Evolutionary conservation across 352 stramenopile genomes (phyloP), one percentile per base, ranked within the genome.

Genomic region (Phytophthora melonis): DNA sequence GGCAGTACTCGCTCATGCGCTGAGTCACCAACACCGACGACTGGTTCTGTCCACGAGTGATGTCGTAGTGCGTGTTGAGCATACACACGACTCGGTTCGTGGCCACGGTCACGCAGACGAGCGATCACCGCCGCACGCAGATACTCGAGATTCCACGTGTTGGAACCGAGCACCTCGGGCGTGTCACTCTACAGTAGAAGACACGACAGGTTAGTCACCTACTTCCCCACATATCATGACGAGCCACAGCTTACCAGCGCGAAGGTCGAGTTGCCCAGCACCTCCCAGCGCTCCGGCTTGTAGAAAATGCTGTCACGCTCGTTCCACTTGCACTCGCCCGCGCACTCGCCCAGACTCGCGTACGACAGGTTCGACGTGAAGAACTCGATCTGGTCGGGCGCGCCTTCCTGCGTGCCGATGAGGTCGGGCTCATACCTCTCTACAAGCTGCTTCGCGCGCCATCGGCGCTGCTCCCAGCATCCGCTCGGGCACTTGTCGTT

Each of bases 261-360:
- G 53, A 91, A 90, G n/a, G 86, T 91, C 13, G 65, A 56, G 39
- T 64, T 73, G n/a, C 66, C 49, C 2, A 90, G 70, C 13, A 90
- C 54, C 49, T 83, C 55, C 77, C 83, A 89, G 18, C 71, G 63
- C 11, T 72, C 63, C 10, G 72, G 36, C 8, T 73, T 74, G 75
- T 89, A 93, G 71, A 92, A 92, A 70, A 93, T 90, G 63, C 74
- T 88, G 69, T 87, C 79, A 49, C 82, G 84, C 52, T 93, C 86
- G 60, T 91, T 91, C 63, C 58, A 71, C 19, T 77, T 39, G 63
- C 86, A 93, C 9, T 72, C 66, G 9, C 84, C 84, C 0, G 84
- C 82, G 45, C 84, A 93, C 32, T 91, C 81, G 41, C 86, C 86
- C 21, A 87, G 55, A 52, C 66, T 74, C 1, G 63, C 60, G 68